These are phyloP conservation scores for Candida boidinii DNA, from an alignment of 805 yeast species.

Conservation along the genomic window DNA sequence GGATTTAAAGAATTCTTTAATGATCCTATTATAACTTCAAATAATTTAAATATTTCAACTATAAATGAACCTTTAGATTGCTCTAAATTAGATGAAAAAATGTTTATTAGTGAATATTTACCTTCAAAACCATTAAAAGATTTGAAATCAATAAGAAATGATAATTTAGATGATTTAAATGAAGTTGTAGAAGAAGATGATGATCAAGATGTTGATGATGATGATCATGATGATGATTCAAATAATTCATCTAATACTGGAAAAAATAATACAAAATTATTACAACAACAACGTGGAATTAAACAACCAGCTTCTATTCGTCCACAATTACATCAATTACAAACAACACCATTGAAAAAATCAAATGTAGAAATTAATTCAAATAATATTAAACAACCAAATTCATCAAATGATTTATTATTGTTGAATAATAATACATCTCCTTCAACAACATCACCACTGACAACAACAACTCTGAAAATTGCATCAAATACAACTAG, in stretches of 20 bases:
- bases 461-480: too few species aligned
- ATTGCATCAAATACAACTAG: not conserved
- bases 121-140: slow-evolving; percentile 13
- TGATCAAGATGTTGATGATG: slow-evolving; percentile 6
- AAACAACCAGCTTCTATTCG: too few species aligned
- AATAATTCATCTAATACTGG: too few species aligned
- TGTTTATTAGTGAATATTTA: slow-evolving; percentile 77
- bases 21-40: slow-evolving; percentile 54
- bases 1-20: slow-evolving; percentile 83
- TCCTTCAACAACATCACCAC: slow-evolving; percentile 9
- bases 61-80: slow-evolving; percentile 54
- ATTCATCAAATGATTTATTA: slow-evolving; percentile 2
- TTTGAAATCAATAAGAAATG: slow-evolving; percentile 8
- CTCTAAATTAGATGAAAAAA: slow-evolving; percentile 63
- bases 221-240: too few species aligned
- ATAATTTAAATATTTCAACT: slow-evolving; percentile 44
- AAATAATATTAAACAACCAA: not conserved
- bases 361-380: too few species aligned
- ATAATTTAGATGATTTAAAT: not conserved
- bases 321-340: too few species aligned
- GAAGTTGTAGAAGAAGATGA: slow-evolving; percentile 8
- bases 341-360: too few species aligned
- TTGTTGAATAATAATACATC: slow-evolving; percentile 19
- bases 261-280: too few species aligned
- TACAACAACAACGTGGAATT: too few species aligned